Percentiles rank a stretch among this genome's conserved stretches.
phyloP scores from a whole-genome alignment of 306 rosid genomes.

The Ormosia semicastrata region DNA sequence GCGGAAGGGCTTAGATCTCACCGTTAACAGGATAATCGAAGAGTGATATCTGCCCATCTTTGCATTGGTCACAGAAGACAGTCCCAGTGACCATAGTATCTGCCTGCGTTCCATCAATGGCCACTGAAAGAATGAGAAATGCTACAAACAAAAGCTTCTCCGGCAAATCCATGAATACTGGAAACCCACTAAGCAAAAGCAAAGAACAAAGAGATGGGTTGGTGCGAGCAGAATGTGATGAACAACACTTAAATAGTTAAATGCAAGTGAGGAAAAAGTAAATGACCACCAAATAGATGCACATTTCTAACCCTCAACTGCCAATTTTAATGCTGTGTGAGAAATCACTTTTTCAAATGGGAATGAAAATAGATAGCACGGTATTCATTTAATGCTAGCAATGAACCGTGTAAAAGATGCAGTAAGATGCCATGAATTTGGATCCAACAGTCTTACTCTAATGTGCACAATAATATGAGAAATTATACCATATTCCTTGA shows the following conservation, averaged over 20 bases:
- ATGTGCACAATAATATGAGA: background rate
- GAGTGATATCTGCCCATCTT: slow-evolving; percentile 71
- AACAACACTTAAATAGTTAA: slow-evolving; percentile 28
- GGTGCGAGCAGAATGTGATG: slow-evolving; percentile 32
- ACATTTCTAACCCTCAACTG: slow-evolving; percentile 65
- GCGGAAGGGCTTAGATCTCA: slow-evolving; percentile 32
- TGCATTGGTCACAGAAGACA: slow-evolving; percentile 94
- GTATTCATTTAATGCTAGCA: slow-evolving; percentile 31
- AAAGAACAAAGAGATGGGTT: slow-evolving; percentile 20
- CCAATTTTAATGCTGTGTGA: slow-evolving; percentile 46
- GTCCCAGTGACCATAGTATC: slow-evolving; percentile 70
- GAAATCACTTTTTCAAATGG: slow-evolving; percentile 4
- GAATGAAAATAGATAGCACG: slow-evolving; percentile 9
- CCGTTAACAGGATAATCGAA: slow-evolving; percentile 80
- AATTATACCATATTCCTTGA: too few relatives aligned
- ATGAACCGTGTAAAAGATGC: background rate
- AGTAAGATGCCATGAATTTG: background rate
- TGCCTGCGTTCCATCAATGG: slow-evolving; percentile 50
- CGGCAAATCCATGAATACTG: slow-evolving; percentile 53
- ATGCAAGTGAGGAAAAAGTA: background rate
- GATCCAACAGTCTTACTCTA: background rate
- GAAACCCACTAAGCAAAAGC: slow-evolving; percentile 9
- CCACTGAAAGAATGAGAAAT: slow-evolving; percentile 41
- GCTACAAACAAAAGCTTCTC: slow-evolving; percentile 39
- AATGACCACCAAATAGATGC: slow-evolving; percentile 7